Evolutionary conservation across 495 filamentous ascomycete genomes (phyloP).

Genomic region (Penicillium nucicola): DNA sequence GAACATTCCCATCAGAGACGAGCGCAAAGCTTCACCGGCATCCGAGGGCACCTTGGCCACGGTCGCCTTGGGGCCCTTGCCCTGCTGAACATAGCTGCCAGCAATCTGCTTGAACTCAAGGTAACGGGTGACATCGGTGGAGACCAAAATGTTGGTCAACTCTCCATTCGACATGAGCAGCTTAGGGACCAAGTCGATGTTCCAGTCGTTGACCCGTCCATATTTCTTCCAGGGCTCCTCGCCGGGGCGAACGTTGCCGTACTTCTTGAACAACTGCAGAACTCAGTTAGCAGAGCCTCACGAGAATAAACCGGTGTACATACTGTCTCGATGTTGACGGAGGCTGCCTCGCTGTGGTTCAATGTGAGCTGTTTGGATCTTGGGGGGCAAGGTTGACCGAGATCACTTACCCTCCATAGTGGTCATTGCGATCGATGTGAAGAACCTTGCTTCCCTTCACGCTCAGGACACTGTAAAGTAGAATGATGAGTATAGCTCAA

Average conservation of each 20-base stretch:
- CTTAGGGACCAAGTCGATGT: constrained; percentile 97
- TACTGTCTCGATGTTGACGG: constrained; percentile 90
- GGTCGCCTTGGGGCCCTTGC: constrained; percentile 72
- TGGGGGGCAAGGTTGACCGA: constrained; percentile 13
- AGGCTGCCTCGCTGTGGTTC: constrained; percentile 78
- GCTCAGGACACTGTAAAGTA: constrained; percentile 73
- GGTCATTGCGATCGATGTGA: constrained; percentile 98
- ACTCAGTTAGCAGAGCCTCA: constrained; percentile 11
- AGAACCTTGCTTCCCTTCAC: constrained; percentile 99
- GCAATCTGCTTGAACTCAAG: constrained; percentile 98
- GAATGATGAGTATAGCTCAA: background rate
- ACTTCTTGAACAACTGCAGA: constrained; percentile 85
- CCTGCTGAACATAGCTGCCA: constrained; percentile 95
- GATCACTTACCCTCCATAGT: constrained; percentile 87
- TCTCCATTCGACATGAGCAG: constrained; percentile 98
- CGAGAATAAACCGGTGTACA: constrained; percentile 16
- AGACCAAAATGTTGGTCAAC: constrained; percentile 95
- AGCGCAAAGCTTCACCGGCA: constrained; percentile 83
- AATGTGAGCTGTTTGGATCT: constrained; percentile 18
- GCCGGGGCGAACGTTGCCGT: constrained; percentile 74
- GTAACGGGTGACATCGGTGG: constrained; percentile 94
- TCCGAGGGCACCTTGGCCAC: constrained; percentile 97
- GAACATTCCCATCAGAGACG: constrained; percentile 92
- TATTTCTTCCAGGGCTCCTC: constrained; percentile 98
- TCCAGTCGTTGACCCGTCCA: constrained; percentile 96